Evolutionary conservation across 352 stramenopile species (phyloP).

Genomic region (Pythium diclinum): DNA sequence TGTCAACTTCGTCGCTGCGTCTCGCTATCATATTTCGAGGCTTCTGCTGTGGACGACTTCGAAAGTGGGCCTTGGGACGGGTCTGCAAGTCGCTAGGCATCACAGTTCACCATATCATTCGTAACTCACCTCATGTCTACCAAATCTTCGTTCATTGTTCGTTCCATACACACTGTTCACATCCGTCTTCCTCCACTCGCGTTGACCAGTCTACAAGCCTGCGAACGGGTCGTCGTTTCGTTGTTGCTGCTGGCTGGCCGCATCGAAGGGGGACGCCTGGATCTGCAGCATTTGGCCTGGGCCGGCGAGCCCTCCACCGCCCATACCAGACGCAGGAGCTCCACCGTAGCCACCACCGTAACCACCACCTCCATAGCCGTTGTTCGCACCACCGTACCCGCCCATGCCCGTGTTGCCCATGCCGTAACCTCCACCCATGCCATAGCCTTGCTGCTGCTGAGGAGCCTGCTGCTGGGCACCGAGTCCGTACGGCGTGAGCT

Average conservation of each 20-base stretch:
- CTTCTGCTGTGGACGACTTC: not conserved
- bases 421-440: slow-evolving; percentile 38
- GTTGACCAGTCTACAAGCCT: slow-evolving; percentile 41
- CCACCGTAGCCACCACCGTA: slow-evolving; percentile 31
- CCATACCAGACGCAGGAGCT: slow-evolving; percentile 8
- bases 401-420: slow-evolving; percentile 17
- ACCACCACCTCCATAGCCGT: slow-evolving; percentile 16
- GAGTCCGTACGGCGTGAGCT: slow-evolving; percentile 78
- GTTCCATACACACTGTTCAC: not conserved
- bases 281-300: slow-evolving; percentile 71
- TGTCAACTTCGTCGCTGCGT: too few relatives aligned
- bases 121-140: too few relatives aligned
- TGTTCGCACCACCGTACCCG: slow-evolving; percentile 8
- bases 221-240: slow-evolving; percentile 57
- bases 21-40: too few relatives aligned
- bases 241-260: slow-evolving; percentile 35
- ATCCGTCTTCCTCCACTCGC: not conserved
- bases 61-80: too few relatives aligned
- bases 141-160: not conserved
- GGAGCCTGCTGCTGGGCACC: slow-evolving; percentile 24
- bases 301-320: slow-evolving; percentile 44
- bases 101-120: not conserved
- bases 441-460: slow-evolving; percentile 42
- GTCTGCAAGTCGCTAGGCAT: too few relatives aligned
- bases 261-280: slow-evolving; percentile 58